A percentile compares a stretch with the other conserved stretches of the same genome.
phyloP scores from a whole-genome alignment of 306 rosid genomes.

The Parietaria judaica region DNA sequence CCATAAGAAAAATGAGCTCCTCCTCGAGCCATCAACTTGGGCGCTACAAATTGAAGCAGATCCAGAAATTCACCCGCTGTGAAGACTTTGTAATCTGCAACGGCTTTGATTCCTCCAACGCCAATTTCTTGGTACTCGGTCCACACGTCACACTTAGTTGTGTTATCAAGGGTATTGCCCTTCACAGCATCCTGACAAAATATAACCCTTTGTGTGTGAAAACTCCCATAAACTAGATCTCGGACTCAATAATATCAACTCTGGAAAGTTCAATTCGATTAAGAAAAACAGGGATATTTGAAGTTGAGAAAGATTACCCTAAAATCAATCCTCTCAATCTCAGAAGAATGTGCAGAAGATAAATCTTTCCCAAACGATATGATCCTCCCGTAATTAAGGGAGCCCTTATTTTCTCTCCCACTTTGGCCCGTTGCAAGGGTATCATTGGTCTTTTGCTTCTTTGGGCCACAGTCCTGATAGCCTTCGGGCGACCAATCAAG shows the following conservation, averaged over 20 bases:
- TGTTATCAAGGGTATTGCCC: slow-evolving; percentile 48
- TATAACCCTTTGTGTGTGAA: slow-evolving; percentile 3
- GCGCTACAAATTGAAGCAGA: slow-evolving; percentile 65
- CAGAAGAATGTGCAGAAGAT: slow-evolving; percentile 48
- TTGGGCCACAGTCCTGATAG: slow-evolving; percentile 36
- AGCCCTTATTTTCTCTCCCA: slow-evolving; percentile 12
- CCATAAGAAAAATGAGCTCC: slow-evolving; percentile 67
- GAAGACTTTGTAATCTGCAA: slow-evolving; percentile 61
- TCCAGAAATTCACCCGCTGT: slow-evolving; percentile 56
- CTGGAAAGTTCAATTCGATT: not conserved
- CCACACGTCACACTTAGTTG: slow-evolving; percentile 68
- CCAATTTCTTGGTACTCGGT: slow-evolving; percentile 82
- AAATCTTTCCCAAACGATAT: slow-evolving; percentile 64
- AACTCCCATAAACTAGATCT: slow-evolving; percentile 13
- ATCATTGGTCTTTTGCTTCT: slow-evolving; percentile 47
- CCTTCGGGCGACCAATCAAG: slow-evolving; percentile 85
- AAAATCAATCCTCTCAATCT: slow-evolving; percentile 59
- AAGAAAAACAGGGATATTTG: not conserved
- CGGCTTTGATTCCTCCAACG: slow-evolving; percentile 59
- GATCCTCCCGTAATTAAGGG: slow-evolving; percentile 53
- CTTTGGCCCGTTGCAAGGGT: slow-evolving; percentile 21
- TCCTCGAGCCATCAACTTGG: slow-evolving; percentile 80
- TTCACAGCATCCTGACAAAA: slow-evolving; percentile 49
- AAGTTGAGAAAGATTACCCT: slow-evolving; percentile 41
- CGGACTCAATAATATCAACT: not conserved